Conservation (phyloP, 257 asterid species). For the Solanum sitiens region DNA sequence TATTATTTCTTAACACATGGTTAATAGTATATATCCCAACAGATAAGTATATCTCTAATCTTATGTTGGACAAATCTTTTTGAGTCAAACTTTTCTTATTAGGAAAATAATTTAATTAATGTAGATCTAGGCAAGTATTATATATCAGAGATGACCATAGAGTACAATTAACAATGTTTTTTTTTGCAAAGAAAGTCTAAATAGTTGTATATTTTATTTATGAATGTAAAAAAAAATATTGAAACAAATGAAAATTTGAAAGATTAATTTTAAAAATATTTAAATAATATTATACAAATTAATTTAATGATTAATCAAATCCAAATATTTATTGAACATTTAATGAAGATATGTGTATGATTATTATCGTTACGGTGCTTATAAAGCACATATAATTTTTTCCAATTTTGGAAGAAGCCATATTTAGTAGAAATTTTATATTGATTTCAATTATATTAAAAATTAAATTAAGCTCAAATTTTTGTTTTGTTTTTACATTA, state of each 20-base stretch:
- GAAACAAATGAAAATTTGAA: background rate
- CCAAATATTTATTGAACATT: background rate
- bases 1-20: too few species aligned
- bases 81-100: background rate
- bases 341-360: background rate
- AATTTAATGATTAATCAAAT: background rate
- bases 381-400: background rate
- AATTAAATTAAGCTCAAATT: too few species aligned
- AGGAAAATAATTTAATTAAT: background rate
- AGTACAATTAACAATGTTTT: background rate
- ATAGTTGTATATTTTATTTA: background rate
- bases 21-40: too few species aligned
- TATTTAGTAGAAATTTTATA: background rate
- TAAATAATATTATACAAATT: background rate
- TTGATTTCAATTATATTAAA: too few species aligned
- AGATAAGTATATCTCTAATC: too few species aligned
- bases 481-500: too few species aligned
- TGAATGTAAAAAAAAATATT: background rate
- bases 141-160: background rate
- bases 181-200: too few species aligned
- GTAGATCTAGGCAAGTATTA: background rate
- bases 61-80: background rate
- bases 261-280: background rate
- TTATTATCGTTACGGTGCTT: background rate
- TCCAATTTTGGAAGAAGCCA: background rate